Evolutionary conservation across 2,329 filamentous ascomycete genomes (phyloP), one percentile per base, ranked within the genome.

Genomic region (Botrytis fabae): DNA sequence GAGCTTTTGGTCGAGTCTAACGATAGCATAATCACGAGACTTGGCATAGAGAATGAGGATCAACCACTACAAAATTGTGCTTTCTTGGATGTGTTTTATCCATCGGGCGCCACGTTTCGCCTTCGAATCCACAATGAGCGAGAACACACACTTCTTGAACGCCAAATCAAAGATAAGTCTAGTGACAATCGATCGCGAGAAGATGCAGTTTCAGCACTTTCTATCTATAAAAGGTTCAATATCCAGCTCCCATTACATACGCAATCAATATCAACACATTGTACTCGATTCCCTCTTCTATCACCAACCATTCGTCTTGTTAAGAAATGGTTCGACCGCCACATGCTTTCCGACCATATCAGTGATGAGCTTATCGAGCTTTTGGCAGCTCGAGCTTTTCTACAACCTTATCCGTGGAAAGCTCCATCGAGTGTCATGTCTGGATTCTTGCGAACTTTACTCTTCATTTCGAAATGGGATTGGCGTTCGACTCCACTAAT

Each of bases 81-180:
- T 0, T 97, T 92, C 82, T 85, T 99, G 14, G 95, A 98, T 79
- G 86, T 98, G 42, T 85, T 91, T 7, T 94, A 95, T 80, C 85
- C 90, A 6, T 87, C 86, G 4, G 92, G 92, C 0, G 88, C 91
- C 35, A 86, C 89, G 0, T 98, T 98, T 83, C 92, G 95, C 8
- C 83, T 98, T 44, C 91, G 95, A 63, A 93, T 98, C 74, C 91
- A 97, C 79, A 93, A 95, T 81, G 96, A 98, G 74, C 88, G 95
- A 64, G 96, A 98, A 80, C 90, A 94, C 77, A 89, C 87, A 0
- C 85, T 98, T 0, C 87, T 98, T 7, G 91, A 96, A 77, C 90
- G 91, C n/a, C 89, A 90, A 74, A 85, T 94, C 64, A 93, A 92
- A 79, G 91, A 95, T 80, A 94, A 92, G 79, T 87, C 87, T 0